A percentile compares a stretch with the other conserved stretches of the same genome.
Conservation (phyloP, 139 green algal genomes). For the Closterium sp. region DNA sequence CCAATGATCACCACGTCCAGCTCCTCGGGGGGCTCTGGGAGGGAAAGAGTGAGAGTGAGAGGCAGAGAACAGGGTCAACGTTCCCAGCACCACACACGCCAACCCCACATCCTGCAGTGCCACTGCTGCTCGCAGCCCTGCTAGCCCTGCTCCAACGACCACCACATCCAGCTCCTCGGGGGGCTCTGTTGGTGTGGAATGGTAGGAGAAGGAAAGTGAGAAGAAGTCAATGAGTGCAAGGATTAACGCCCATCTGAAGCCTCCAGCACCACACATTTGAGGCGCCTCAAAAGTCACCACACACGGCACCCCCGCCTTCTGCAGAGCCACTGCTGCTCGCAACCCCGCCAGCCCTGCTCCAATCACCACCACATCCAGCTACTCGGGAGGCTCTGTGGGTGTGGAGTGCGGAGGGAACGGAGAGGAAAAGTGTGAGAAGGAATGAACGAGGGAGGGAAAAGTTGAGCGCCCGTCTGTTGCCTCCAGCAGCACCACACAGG, state of each 20-base stretch:
- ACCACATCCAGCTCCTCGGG: too few relatives aligned
- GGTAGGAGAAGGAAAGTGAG: too few relatives aligned
- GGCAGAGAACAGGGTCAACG: too few relatives aligned
- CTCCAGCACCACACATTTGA: conserved; percentile 39
- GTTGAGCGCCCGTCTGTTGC: too few relatives aligned
- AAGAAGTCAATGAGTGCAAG: too few relatives aligned
- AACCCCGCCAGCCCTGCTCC: conserved; percentile 38
- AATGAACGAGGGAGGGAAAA: too few relatives aligned
- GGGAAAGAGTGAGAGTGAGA: too few relatives aligned
- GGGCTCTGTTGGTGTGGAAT: too few relatives aligned
- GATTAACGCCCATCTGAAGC: conserved; percentile 65
- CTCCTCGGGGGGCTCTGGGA: background rate
- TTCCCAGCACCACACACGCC: conserved; percentile 42
- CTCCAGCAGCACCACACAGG: conserved; percentile 39
- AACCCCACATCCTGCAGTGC: background rate
- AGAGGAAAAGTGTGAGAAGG: background rate
- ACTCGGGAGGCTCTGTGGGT: background rate
- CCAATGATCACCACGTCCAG: conserved; percentile 41
- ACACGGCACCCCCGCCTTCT: conserved; percentile 10
- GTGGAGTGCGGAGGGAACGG: background rate
- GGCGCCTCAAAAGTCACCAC: too few relatives aligned
- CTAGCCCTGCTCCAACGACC: too few relatives aligned
- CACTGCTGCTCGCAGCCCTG: background rate
- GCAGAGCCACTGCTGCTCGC: background rate
- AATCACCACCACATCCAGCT: conserved; percentile 39